A percentile compares a stretch with the other conserved stretches of the same genome.
Evolutionary conservation across 1,284 basidiomycete species (phyloP).

Genomic region (Puccinia horiana): DNA sequence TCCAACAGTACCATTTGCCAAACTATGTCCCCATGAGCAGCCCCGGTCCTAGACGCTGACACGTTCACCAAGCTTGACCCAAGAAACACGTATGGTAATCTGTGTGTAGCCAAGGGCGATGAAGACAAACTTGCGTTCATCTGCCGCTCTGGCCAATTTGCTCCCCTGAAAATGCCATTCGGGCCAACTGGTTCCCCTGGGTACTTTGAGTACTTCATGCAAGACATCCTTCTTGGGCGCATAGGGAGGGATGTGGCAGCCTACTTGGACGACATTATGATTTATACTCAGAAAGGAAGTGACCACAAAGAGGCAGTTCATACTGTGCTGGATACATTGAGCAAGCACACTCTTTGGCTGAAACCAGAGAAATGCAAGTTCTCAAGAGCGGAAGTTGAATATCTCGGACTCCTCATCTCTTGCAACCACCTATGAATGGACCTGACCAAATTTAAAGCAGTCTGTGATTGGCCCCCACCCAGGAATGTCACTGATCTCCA

Average conservation of each 20-base stretch:
- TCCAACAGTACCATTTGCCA: constrained; percentile 57
- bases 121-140: too few species aligned
- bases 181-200: not conserved
- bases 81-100: not conserved
- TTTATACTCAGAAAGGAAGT: not conserved
- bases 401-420: too few species aligned
- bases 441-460: not conserved
- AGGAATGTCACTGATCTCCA: too few species aligned
- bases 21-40: constrained; percentile 59
- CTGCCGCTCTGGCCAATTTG: not conserved
- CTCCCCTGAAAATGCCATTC: not conserved
- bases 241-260: not conserved
- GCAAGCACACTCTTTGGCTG: not conserved
- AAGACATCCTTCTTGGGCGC: not conserved
- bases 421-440: not conserved
- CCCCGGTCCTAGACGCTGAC: constrained; percentile 54
- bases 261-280: not conserved
- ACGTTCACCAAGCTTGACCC: not conserved
- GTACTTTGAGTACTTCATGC: not conserved
- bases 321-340: not conserved
- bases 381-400: too few species aligned
- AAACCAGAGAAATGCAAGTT: not conserved
- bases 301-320: not conserved
- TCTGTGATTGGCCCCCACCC: not conserved
- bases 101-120: constrained; percentile 1